phyloP scores from a whole-genome alignment of 305 asterid genomes.

The Plantago lanceolata region DNA sequence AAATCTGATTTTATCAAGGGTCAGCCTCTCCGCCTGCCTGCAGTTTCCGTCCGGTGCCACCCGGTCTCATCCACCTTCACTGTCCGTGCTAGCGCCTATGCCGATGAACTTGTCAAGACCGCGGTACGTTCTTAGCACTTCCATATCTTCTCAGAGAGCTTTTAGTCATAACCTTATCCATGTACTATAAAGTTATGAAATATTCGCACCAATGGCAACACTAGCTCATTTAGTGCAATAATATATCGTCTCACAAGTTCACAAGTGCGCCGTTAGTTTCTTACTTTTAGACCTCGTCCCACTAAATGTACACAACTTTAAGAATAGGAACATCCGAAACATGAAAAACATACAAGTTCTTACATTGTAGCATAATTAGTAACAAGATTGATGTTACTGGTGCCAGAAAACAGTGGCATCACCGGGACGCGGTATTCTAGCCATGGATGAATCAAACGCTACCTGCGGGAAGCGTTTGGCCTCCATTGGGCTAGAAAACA shows the following conservation, averaged over 20 bases:
- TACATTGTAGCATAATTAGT: background rate
- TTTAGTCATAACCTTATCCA: too few species aligned
- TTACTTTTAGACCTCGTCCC: background rate
- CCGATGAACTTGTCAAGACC: conserved; percentile 58
- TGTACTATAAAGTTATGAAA: too few species aligned
- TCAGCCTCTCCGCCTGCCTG: conserved; percentile 38
- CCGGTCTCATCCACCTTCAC: conserved; percentile 35
- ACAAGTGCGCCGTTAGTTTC: background rate
- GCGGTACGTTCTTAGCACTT: conserved; percentile 33
- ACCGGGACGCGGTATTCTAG: conserved; percentile 77
- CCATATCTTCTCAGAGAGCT: too few species aligned
- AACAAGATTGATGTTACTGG: background rate
- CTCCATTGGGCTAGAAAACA: conserved; percentile 68
- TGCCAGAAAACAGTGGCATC: conserved; percentile 64
- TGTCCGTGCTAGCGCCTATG: conserved; percentile 48
- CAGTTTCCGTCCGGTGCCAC: conserved; percentile 39
- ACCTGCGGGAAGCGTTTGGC: conserved; percentile 80
- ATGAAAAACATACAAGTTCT: background rate
- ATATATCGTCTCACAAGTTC: too few species aligned
- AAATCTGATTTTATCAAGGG: conserved; percentile 52
- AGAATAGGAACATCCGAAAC: too few species aligned
- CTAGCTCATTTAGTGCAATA: too few species aligned
- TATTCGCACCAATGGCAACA: too few species aligned
- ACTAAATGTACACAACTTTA: too few species aligned
- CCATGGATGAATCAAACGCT: conserved; percentile 81